Conservation (phyloP, 345 rosid species). For the Citrus mangshanensis region DNA sequence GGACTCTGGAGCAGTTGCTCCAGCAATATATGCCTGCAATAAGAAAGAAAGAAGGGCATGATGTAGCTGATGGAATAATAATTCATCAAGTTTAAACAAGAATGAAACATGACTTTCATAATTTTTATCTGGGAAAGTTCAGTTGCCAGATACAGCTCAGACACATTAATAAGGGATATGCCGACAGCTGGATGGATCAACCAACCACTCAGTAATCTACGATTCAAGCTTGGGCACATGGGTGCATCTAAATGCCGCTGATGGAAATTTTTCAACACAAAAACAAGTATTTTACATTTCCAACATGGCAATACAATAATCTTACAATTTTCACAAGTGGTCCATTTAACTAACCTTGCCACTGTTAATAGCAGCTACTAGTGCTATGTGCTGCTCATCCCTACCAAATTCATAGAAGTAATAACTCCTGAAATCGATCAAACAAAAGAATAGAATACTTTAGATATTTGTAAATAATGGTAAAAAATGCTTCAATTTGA, state of each 20-base stretch:
- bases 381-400: slow-evolving; percentile 66
- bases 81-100: neutral
- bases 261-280: neutral
- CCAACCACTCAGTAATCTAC: neutral
- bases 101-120: neutral
- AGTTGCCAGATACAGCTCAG: neutral
- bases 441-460: slow-evolving; percentile 10
- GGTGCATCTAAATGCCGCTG: neutral
- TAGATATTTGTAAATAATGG: neutral
- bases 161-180: neutral
- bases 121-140: neutral
- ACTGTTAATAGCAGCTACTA: slow-evolving; percentile 65
- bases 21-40: slow-evolving; percentile 68
- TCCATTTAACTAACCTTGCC: slow-evolving; percentile 62
- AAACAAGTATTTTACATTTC: neutral
- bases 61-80: neutral
- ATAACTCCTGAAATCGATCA: slow-evolving; percentile 59
- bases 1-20: slow-evolving; percentile 84
- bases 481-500: neutral
- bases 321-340: neutral
- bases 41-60: neutral
- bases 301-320: neutral
- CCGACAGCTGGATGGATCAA: neutral
- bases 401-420: slow-evolving; percentile 89
- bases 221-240: neutral